Evolutionary conservation across 116 monocot genomes (phyloP), one percentile per base, ranked within the genome.

Genomic region (Zostera marina): DNA sequence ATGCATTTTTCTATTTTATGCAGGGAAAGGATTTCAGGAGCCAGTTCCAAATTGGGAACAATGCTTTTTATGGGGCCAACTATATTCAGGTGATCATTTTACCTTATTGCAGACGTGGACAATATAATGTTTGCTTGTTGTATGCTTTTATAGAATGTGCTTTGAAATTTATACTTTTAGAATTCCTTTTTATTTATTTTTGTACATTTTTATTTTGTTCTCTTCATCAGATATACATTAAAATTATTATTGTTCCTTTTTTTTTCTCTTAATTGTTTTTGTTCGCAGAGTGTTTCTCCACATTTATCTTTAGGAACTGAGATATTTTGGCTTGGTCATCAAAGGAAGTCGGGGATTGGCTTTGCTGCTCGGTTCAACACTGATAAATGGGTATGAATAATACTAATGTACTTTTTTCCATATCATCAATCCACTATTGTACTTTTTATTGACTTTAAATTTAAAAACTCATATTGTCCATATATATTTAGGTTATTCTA

Each of bases 41-140:
- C 42, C 86, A 90, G 54, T 86, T 83, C 73, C 90, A 98, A 70
- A 72, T 90, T 11, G 98, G 90, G 17, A 86, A 98, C 40, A 83
- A 83, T 74, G 98, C 90, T 14, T 98, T 90, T 63, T 98, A 98
- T 66, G 98, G 90, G 5, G 90, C 67, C 64, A 98, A 98, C 67
- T 98, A 98, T 68, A 90, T 98, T 22, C 98, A 98, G 80, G 96
- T 96, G 43, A 63, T 15, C 9, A 21, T 10, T 13, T 21, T 51
- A 51, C 49, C 49, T 51, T 19, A 48, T 48, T 48, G 8, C n/a
- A 51, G 8, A 20, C 1, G 20, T 21, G 19, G 9, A 7, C 10
- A 10, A 49, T 49, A 1, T 51, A 19, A 19, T 8, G 10, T 19
- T 51, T 8, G 9, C 20, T 51, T 51, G 15, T 20, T 1, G 20